Conservation (phyloP, 2,329 filamentous ascomycete species). For the Penicillium paneum region DNA sequence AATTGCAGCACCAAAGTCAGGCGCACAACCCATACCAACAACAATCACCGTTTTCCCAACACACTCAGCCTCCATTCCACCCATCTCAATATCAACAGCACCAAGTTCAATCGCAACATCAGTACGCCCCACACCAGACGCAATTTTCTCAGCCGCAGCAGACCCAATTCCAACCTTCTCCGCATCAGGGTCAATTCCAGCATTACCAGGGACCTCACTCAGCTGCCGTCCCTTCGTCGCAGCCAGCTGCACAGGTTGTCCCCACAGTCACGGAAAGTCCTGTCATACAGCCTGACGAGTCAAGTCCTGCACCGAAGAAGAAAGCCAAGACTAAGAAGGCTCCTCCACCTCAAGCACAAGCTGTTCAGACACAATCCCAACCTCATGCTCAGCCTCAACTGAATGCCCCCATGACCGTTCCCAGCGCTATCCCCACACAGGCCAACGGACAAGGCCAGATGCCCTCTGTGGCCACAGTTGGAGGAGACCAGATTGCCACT, state of each 20-base stretch:
- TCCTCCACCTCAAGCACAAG: not conserved
- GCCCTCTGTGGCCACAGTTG: conserved; percentile 1
- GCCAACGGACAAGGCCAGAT: conserved; percentile 17
- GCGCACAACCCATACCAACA: conserved; percentile 26
- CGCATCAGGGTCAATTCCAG: conserved; percentile 19
- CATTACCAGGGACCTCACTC: conserved; percentile 21
- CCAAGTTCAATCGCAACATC: conserved; percentile 18
- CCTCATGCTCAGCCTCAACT: not conserved
- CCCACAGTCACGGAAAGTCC: conserved; percentile 4
- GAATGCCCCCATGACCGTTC: not conserved
- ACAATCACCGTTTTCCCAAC: conserved; percentile 19
- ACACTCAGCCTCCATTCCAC: conserved; percentile 22
- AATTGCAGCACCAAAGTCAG: conserved; percentile 23
- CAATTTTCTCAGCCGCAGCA: conserved; percentile 18
- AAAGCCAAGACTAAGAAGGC: conserved; percentile 18
- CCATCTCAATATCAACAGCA: conserved; percentile 21
- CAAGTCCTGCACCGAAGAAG: conserved; percentile 21
- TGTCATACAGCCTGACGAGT: conserved; percentile 11
- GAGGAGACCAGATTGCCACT: conserved; percentile 6
- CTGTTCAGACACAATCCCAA: not conserved
- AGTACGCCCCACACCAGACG: conserved; percentile 15
- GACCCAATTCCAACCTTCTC: conserved; percentile 6
- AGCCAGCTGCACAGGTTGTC: conserved; percentile 3
- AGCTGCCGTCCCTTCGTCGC: conserved; percentile 3
- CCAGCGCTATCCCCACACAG: conserved; percentile 8